Base-by-base conservation (phyloP, 2,329 filamentous ascomycete genomes). In the Ascochyta lentis region DNA sequence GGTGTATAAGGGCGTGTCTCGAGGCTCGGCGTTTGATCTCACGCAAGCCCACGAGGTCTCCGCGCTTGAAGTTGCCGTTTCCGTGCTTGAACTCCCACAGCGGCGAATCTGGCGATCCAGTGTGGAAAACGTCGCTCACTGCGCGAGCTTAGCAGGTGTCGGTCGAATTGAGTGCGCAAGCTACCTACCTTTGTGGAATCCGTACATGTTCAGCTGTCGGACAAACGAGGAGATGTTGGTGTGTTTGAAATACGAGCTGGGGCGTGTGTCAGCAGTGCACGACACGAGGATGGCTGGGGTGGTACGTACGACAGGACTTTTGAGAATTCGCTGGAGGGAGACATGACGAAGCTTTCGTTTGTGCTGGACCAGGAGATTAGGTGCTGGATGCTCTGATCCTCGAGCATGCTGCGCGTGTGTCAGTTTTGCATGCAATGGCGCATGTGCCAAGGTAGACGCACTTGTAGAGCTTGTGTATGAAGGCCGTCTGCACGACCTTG, bases 81-180 rank as follows among this genome's bases (percentile, higher is more conserved):
- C 95, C 95, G 72, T 99, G 95, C 77, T 97, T 98, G 77, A 99
- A 99, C 74, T 99, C 95, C 95, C 95, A 99, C 27, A 99, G 81
- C 0, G 94, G 92, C 19, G 92, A 92, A 70, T 98, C 95, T 12
- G 94, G 92, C 39, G 90, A 93, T 10, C 92, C 92, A 4, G 92
- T 96, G 75, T 98, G 94, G 73, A 98, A 99, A 22, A 98, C 95
- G 75, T 99, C 95, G 80, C 95, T 97, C 69, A 98, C 95, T 97
- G 68, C 37, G 55, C 48, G 46, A 13, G 26, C 44, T 69, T 39
- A 67, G 56, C 52, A 59, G 22, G 13, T 24, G 10, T 46, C n/a
- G 22, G 49, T 22, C 58, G 23, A 29, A 48, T 50, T 26, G 38
- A 9, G 41, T 37, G 41, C 10, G 29, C 42, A 44, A 38, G 69